phyloP scores from a whole-genome alignment of 345 rosid species.

The Balakata baccata region DNA sequence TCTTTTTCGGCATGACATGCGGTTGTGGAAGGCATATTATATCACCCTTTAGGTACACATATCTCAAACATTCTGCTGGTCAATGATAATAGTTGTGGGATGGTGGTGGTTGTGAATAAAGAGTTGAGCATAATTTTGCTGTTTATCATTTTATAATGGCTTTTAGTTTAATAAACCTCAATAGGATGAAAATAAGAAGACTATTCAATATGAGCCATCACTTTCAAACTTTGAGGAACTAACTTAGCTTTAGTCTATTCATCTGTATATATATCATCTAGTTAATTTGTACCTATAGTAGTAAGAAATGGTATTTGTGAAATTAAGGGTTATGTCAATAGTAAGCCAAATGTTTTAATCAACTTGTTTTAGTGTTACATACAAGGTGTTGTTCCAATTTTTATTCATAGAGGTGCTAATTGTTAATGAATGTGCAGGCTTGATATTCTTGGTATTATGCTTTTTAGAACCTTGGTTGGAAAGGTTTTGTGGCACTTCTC shows the following conservation, averaged over 20 bases:
- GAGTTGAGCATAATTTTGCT: no score
- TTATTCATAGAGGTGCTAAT: slow-evolving; percentile 10
- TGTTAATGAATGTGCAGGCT: slow-evolving; percentile 46
- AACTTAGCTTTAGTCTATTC: slow-evolving; percentile 82
- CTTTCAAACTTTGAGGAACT: no score
- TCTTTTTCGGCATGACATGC: no score
- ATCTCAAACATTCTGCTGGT: no score
- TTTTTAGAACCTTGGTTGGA: slow-evolving; percentile 92
- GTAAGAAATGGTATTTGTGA: slow-evolving; percentile 99
- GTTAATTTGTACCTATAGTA: slow-evolving; percentile 89
- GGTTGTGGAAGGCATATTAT: no score
- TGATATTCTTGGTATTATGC: slow-evolving; percentile 84
- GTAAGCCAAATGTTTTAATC: slow-evolving; percentile 32
- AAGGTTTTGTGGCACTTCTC: slow-evolving; percentile 54
- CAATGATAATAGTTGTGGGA: no score
- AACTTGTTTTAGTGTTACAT: neutral
- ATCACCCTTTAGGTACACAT: no score
- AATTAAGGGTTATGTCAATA: slow-evolving; percentile 98
- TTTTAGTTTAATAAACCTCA: no score
- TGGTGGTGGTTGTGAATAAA: no score
- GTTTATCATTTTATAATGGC: no score
- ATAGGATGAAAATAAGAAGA: no score
- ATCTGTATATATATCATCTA: slow-evolving; percentile 81
- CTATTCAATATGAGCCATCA: no score
- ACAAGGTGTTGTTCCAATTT: neutral